Conservation (phyloP, 768 basidiomycete genomes). For the Galerina marginata region DNA sequence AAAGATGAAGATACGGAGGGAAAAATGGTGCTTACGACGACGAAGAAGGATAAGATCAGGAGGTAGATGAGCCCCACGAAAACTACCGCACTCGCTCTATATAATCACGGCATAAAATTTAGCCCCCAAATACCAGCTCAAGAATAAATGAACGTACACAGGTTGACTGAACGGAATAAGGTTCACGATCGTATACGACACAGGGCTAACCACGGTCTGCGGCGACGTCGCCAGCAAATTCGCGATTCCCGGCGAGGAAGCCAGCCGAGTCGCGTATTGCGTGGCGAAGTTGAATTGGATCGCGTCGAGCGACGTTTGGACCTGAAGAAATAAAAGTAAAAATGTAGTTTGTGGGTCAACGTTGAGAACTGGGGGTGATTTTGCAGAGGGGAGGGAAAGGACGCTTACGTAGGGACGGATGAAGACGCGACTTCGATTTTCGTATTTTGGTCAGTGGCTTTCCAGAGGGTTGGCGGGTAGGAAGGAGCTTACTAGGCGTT, state of each 20-base stretch:
- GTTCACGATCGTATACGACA: conserved; percentile 54
- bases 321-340: too few relatives aligned
- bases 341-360: too few relatives aligned
- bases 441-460: too few relatives aligned
- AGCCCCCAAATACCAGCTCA: too few relatives aligned
- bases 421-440: too few relatives aligned
- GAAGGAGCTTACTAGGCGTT: conserved; percentile 56
- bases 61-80: conserved; percentile 65
- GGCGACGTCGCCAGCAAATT: conserved; percentile 54
- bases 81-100: conserved; percentile 57
- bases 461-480: too few relatives aligned
- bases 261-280: conserved; percentile 23
- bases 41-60: conserved; percentile 48
- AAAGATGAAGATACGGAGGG: too few relatives aligned
- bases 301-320: conserved; percentile 40
- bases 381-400: too few relatives aligned
- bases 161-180: conserved; percentile 66
- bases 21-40: too few relatives aligned
- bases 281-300: conserved; percentile 30
- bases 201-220: conserved; percentile 50
- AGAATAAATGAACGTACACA: too few relatives aligned
- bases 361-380: too few relatives aligned
- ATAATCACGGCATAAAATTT: too few relatives aligned
- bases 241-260: conserved; percentile 18
- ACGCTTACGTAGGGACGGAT: conserved; percentile 39